Percentiles rank a stretch among this genome's conserved stretches.
Conservation (phyloP, 2,329 filamentous ascomycete species). For the Volutella citrinella region DNA sequence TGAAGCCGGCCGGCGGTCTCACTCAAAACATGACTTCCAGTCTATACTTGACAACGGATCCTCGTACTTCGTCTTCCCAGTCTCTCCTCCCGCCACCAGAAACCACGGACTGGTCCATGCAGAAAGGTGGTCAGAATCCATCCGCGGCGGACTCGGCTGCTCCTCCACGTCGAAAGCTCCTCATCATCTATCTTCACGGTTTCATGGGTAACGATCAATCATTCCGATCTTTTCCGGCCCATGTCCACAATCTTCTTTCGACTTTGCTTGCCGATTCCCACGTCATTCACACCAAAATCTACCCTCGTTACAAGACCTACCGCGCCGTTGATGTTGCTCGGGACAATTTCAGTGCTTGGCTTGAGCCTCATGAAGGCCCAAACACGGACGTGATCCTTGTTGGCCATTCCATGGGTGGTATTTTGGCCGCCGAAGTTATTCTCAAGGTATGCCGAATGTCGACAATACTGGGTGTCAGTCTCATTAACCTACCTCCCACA, state of each 20-base stretch:
- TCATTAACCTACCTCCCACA: constrained; percentile 13
- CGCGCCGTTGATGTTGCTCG: constrained; percentile 69
- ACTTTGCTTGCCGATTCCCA: constrained; percentile 68
- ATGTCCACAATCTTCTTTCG: constrained; percentile 74
- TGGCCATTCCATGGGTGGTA: constrained; percentile 87
- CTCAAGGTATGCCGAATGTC: constrained; percentile 48
- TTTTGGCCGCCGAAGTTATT: constrained; percentile 76
- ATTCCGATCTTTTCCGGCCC: constrained; percentile 83
- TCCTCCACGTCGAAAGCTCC: constrained; percentile 58
- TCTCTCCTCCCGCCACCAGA: constrained; percentile 40
- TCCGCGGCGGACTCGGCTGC: too few species aligned
- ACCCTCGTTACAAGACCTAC: constrained; percentile 76
- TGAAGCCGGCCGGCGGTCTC: too few species aligned
- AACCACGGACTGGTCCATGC: too few species aligned
- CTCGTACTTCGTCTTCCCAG: constrained; percentile 48
- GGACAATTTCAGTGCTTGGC: constrained; percentile 81
- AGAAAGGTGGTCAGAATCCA: too few species aligned
- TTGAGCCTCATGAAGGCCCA: constrained; percentile 70
- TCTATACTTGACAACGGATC: constrained; percentile 34
- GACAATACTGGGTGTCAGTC: not conserved
- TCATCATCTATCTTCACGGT: constrained; percentile 84
- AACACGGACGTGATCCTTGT: constrained; percentile 78
- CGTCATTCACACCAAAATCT: constrained; percentile 82
- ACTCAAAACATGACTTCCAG: too few species aligned
- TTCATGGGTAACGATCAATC: constrained; percentile 88